Base-by-base conservation (phyloP, 116 monocot genomes). In the Cymodocea nodosa region DNA sequence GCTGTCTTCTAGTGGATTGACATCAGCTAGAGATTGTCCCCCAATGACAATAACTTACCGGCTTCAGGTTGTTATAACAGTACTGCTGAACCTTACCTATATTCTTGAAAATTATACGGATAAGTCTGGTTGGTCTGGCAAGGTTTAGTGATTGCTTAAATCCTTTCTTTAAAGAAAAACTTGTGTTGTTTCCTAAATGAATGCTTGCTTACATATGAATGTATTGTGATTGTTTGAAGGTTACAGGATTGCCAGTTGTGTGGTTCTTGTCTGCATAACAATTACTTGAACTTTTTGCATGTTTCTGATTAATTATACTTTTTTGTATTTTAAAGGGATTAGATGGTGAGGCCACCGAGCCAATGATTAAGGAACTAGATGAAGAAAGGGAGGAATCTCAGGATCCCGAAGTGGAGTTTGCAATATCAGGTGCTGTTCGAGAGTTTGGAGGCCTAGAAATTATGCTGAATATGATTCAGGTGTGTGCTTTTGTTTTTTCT, bases 291-390 rank as follows among this genome's bases (percentile, higher is more conserved):
- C 10, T 56, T 19, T 56, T 22, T 6, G 12, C 10, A 56, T 18
- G 10, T n/a, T 5, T 62, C 39, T 62, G 39, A 39, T 7, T 36
- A 62, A 39, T n/a, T 62, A 37, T 6, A 37, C 18, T 15, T 0
- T 62, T 36, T 44, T 8, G 62, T 62, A 19, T 54, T 30, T 30
- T 15, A 67, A 67, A 98, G 97, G 97, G 97, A 15, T 79, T 98
- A 74, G 97, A 98, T 84, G 97, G 97, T 51, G 97, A 98, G 79
- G 97, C 97, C 56, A 98, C 97, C 49, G 97, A 98, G 65, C 97
- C 92, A 52, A 98, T 98, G 97, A 98, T 98, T 18, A 98, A 98
- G 65, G 97, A 98, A 75, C 78, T 98, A 44, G 97, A 98, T 64
- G 92, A 98, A 64, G 97, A 98, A 71, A 91, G 91, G 64, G 97